Evolutionary conservation across 2,329 filamentous ascomycete genomes (phyloP).

Genomic region (Davidsoniella australis): DNA sequence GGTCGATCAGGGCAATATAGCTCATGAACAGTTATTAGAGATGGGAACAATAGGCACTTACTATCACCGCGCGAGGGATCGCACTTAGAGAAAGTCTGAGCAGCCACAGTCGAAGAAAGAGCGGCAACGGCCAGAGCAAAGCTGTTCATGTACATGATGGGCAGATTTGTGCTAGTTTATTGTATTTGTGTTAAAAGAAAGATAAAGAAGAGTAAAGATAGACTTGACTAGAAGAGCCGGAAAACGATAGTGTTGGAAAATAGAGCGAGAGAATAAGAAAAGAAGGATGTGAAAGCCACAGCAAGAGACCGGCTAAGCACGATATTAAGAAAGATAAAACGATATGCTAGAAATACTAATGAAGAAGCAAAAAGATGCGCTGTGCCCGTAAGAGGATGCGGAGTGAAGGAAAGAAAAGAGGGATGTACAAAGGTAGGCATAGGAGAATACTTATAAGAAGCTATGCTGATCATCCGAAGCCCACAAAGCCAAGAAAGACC

Average conservation of each 20-base stretch:
- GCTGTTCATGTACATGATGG: slow-evolving; percentile 24
- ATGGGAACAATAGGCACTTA: slow-evolving; percentile 6
- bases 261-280: neutral
- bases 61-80: slow-evolving; percentile 24
- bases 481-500: too few relatives aligned
- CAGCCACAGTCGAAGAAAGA: slow-evolving; percentile 30
- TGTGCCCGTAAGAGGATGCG: neutral
- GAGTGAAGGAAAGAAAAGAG: neutral
- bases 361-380: neutral
- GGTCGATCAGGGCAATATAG: neutral
- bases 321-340: neutral
- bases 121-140: slow-evolving; percentile 23
- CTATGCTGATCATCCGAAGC: too few relatives aligned
- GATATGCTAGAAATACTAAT: neutral
- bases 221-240: neutral
- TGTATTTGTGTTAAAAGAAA: neutral
- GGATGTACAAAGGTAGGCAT: neutral
- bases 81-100: slow-evolving; percentile 39
- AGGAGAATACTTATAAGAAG: too few relatives aligned
- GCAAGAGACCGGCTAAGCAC: neutral
- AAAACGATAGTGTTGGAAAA: neutral
- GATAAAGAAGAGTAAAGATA: neutral
- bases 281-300: neutral
- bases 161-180: neutral
- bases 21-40: too few relatives aligned